Evolutionary conservation across 306 rosid genomes (phyloP).

Genomic region (Vigna unguiculata): DNA sequence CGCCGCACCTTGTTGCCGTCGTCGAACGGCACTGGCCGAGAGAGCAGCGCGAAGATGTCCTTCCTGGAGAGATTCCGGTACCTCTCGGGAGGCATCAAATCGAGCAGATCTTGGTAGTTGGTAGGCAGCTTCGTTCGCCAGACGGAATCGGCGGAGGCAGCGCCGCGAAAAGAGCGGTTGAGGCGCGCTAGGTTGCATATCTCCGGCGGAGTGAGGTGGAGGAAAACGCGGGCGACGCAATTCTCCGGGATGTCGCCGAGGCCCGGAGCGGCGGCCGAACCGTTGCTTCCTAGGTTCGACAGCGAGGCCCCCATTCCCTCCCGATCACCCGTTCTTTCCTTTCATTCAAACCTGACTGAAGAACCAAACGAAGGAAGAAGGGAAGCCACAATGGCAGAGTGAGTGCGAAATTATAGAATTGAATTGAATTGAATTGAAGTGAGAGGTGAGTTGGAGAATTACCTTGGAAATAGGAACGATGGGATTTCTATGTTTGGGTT

Average conservation of each 20-base stretch:
- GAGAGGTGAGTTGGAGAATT: too few relatives aligned
- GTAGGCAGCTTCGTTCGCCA: conserved; percentile 85
- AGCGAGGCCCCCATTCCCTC: conserved; percentile 79
- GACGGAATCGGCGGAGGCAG: conserved; percentile 85
- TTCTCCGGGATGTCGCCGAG: conserved; percentile 93
- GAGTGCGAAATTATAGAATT: background rate
- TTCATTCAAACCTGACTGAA: background rate
- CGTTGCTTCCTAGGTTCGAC: conserved; percentile 71
- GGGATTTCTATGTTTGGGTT: too few relatives aligned
- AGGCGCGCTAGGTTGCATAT: conserved; percentile 89
- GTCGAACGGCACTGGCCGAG: conserved; percentile 70
- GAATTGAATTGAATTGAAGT: too few relatives aligned
- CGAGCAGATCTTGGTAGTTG: conserved; percentile 78
- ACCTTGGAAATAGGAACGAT: too few relatives aligned
- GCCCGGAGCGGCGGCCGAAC: conserved; percentile 68
- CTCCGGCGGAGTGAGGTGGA: conserved; percentile 86
- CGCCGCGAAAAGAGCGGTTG: conserved; percentile 84
- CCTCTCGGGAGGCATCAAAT: conserved; percentile 65
- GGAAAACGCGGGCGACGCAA: conserved; percentile 89
- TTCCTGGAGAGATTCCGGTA: conserved; percentile 66
- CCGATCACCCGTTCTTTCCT: background rate
- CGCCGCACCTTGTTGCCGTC: conserved; percentile 71
- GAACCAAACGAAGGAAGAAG: too few relatives aligned
- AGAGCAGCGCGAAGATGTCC: conserved; percentile 76
- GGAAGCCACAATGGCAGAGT: background rate